These are phyloP conservation scores for Neoarthrinium moseri DNA, from an alignment of 2,329 filamentous ascomycete species.

Conservation along the genomic window DNA sequence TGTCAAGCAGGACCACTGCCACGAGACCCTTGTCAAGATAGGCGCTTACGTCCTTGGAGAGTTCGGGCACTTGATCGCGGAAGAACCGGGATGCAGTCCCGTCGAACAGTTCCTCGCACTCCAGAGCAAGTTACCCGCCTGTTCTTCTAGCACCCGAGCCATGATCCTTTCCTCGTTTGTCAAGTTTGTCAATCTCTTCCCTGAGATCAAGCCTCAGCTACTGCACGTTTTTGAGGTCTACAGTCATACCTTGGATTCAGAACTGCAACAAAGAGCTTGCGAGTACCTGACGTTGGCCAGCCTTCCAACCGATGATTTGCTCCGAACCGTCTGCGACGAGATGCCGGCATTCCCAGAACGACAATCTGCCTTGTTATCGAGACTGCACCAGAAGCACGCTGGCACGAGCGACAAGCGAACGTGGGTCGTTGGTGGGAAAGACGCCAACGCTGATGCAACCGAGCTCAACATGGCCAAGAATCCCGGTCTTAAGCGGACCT, in stretches of 20 bases:
- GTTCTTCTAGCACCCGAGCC: slow-evolving; percentile 84
- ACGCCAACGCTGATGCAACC: slow-evolving; percentile 78
- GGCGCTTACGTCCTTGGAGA: slow-evolving; percentile 94
- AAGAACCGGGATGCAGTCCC: slow-evolving; percentile 86
- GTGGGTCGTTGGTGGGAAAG: slow-evolving; percentile 97
- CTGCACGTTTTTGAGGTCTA: slow-evolving; percentile 88
- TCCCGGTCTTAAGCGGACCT: slow-evolving; percentile 80
- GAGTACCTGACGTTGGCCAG: slow-evolving; percentile 88
- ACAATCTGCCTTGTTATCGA: slow-evolving; percentile 85
- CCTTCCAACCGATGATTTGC: slow-evolving; percentile 83
- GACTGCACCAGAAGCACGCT: slow-evolving; percentile 91
- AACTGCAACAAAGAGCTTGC: slow-evolving; percentile 93
- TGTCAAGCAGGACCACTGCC: slow-evolving; percentile 87
- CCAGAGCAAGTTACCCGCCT: slow-evolving; percentile 84
- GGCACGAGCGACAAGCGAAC: slow-evolving; percentile 93
- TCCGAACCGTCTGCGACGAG: slow-evolving; percentile 93
- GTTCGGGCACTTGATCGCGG: slow-evolving; percentile 94
- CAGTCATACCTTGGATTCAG: slow-evolving; percentile 91
- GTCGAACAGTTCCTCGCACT: slow-evolving; percentile 96
- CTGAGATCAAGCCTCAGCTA: slow-evolving; percentile 95
- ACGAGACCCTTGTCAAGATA: slow-evolving; percentile 97
- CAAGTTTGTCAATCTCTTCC: slow-evolving; percentile 98
- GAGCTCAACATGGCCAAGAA: slow-evolving; percentile 81
- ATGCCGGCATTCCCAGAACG: slow-evolving; percentile 98
- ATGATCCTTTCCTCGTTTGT: slow-evolving; percentile 95